A percentile compares a stretch with the other conserved stretches of the same genome.
phyloP scores from a whole-genome alignment of 768 basidiomycete genomes.

The Mycena amicta region DNA sequence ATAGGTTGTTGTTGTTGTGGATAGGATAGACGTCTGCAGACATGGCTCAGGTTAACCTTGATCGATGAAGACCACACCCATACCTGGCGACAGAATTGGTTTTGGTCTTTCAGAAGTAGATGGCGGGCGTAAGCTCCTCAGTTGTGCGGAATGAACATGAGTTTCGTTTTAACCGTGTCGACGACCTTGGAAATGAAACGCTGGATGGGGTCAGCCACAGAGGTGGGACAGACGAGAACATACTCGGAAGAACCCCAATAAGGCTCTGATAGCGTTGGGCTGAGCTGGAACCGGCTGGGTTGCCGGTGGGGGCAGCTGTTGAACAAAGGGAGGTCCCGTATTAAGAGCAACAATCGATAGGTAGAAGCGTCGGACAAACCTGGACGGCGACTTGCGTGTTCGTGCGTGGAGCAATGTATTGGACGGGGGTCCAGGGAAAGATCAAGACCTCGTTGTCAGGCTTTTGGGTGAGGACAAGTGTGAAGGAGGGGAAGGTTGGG shows the following conservation, averaged over 20 bases:
- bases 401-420: neutral
- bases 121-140: too few species aligned
- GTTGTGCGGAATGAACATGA: too few species aligned
- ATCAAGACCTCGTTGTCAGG: neutral
- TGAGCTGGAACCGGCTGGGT: neutral
- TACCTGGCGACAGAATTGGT: too few species aligned
- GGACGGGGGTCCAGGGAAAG: neutral
- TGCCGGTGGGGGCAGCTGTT: neutral
- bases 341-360: neutral
- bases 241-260: neutral
- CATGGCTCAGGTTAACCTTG: too few species aligned
- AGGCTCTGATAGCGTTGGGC: neutral
- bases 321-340: neutral
- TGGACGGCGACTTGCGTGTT: neutral
- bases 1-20: too few species aligned
- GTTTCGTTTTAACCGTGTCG: too few species aligned
- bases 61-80: too few species aligned
- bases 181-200: neutral
- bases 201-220: neutral
- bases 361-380: neutral
- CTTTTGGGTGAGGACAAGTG: neutral
- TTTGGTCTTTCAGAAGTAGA: too few species aligned
- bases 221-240: neutral
- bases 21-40: too few species aligned
- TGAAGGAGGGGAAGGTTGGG: neutral